Percentiles rank a stretch among this genome's conserved stretches.
phyloP scores from a whole-genome alignment of 768 basidiomycete species.

The Collybia mongolica region DNA sequence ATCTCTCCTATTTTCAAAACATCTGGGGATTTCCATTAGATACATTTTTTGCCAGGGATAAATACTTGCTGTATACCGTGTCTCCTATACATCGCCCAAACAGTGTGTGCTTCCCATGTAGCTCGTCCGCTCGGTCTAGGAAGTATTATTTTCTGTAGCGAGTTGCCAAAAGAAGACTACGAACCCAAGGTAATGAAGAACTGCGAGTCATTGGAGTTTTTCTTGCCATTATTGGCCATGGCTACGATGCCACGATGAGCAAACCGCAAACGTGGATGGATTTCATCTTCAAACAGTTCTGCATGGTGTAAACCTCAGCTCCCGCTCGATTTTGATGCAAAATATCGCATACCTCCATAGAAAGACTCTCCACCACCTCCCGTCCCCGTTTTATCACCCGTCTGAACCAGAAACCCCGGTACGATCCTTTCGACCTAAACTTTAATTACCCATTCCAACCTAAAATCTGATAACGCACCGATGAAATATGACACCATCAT shows the following conservation, averaged over 20 bases:
- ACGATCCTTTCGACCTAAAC: slow-evolving; percentile 51
- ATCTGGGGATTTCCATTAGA: slow-evolving; percentile 43
- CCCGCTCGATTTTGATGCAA: background rate
- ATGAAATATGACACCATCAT: slow-evolving; percentile 94
- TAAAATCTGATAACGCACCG: slow-evolving; percentile 43
- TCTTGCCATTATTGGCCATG: slow-evolving; percentile 89
- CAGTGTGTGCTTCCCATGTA: slow-evolving; percentile 92
- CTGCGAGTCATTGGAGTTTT: slow-evolving; percentile 91
- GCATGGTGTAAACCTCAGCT: background rate
- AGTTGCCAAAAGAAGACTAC: slow-evolving; percentile 7
- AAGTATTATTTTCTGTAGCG: background rate
- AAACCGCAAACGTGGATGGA: slow-evolving; percentile 88
- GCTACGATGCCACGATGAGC: slow-evolving; percentile 88
- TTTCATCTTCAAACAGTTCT: slow-evolving; percentile 95
- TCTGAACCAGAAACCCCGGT: slow-evolving; percentile 90
- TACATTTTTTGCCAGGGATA: background rate
- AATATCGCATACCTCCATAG: slow-evolving; percentile 66
- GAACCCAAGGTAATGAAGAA: slow-evolving; percentile 92
- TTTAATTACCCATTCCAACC: background rate
- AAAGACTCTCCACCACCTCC: slow-evolving; percentile 94
- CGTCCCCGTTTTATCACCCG: slow-evolving; percentile 89
- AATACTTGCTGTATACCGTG: slow-evolving; percentile 78
- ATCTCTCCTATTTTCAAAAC: slow-evolving; percentile 89
- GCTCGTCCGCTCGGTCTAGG: slow-evolving; percentile 84
- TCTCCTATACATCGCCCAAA: slow-evolving; percentile 91